Conservation (phyloP, 1,284 basidiomycete species). For the Sphaerobolus stellatus region DNA sequence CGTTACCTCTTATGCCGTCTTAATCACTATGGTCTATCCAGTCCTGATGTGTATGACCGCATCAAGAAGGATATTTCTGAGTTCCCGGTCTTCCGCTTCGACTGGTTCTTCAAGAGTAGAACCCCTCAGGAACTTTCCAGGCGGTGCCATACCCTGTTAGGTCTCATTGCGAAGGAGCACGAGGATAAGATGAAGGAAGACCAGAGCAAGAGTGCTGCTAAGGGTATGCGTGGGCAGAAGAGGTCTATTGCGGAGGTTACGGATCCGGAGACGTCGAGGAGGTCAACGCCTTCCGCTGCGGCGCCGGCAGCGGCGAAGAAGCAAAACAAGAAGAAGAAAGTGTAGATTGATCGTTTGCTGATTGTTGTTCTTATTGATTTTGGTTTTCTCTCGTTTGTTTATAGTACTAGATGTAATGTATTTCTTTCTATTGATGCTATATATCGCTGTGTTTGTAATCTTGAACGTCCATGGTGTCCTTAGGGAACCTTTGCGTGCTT, state of each 20-base stretch:
- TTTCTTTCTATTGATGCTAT: no score
- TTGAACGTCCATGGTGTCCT: no score
- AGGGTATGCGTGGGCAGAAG: conserved; percentile 38
- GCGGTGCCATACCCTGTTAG: conserved; percentile 85
- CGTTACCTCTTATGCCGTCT: conserved; percentile 91
- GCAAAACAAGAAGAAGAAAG: conserved; percentile 6
- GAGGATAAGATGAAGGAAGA: conserved; percentile 66
- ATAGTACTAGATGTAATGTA: no score
- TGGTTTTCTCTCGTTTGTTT: not conserved
- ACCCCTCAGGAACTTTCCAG: conserved; percentile 89
- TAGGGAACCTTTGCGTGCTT: no score
- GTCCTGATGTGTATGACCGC: conserved; percentile 91
- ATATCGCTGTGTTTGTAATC: no score
- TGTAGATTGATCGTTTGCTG: not conserved
- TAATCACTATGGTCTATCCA: conserved; percentile 88
- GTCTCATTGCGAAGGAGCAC: conserved; percentile 92
- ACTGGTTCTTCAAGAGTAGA: conserved; percentile 98
- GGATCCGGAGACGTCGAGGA: conserved; percentile 23
- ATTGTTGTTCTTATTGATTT: not conserved
- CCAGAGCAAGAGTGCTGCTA: conserved; percentile 31
- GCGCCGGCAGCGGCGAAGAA: not conserved
- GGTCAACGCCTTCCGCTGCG: conserved; percentile 20
- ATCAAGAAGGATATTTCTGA: conserved; percentile 97
- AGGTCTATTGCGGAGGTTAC: conserved; percentile 41
- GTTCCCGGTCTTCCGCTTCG: conserved; percentile 95